Conservation (phyloP, 768 basidiomycete genomes). For the Cyclocybe cylindracea region DNA sequence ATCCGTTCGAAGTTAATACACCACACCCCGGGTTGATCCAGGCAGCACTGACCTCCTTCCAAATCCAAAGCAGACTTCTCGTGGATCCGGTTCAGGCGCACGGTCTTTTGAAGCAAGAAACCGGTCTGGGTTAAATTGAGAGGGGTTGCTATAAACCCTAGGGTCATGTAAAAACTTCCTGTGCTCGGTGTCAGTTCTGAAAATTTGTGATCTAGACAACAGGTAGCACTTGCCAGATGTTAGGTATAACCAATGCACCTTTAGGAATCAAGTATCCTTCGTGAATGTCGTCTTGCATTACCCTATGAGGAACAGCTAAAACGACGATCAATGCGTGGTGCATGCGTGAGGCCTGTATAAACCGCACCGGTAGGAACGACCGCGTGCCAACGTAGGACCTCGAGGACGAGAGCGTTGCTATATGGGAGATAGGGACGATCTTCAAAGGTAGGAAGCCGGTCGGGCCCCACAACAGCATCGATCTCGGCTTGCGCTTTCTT, state of each 20-base stretch:
- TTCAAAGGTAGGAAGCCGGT: conserved; percentile 59
- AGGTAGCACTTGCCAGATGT: conserved; percentile 41
- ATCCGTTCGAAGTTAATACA: conserved; percentile 1
- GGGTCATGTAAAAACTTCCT: conserved; percentile 60
- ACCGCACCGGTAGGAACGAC: conserved; percentile 42
- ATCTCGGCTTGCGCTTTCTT: conserved; percentile 66
- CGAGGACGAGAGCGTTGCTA: conserved; percentile 58
- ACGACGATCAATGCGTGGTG: conserved; percentile 1
- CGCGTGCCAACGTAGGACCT: conserved; percentile 54
- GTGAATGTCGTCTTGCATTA: conserved; percentile 60
- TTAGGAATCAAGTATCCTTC: conserved; percentile 65
- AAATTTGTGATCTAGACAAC: background rate
- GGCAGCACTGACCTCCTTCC: conserved; percentile 53
- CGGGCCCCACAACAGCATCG: conserved; percentile 57
- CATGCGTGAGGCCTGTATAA: background rate
- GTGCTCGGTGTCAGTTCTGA: conserved; percentile 4
- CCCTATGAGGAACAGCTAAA: conserved; percentile 55
- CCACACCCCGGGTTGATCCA: conserved; percentile 3
- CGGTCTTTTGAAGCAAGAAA: conserved; percentile 48
- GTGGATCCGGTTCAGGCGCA: conserved; percentile 55
- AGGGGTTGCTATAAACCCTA: conserved; percentile 51
- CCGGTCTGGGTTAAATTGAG: conserved; percentile 60
- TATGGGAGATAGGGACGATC: conserved; percentile 63
- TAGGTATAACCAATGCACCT: conserved; percentile 51
- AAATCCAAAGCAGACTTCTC: conserved; percentile 67